Evolutionary conservation across 31 red algal genomes (phyloP).

Genomic region (Odonthalia washingtoniensis): DNA sequence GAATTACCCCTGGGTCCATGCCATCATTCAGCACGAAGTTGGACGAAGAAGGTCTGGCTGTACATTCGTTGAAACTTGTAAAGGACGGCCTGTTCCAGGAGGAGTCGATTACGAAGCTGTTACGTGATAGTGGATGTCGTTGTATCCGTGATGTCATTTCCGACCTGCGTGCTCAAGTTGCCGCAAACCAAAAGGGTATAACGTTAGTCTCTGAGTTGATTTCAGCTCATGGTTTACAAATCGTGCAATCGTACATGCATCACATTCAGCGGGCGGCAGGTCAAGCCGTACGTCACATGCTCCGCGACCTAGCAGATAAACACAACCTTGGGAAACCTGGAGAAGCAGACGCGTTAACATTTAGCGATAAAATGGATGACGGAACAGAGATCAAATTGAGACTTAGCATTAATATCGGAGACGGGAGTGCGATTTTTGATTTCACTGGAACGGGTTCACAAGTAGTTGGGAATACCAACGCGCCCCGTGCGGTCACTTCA

Average conservation of each 20-base stretch:
- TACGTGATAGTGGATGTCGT: conserved; percentile 73
- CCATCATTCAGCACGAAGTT: conserved; percentile 88
- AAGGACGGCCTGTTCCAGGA: conserved; percentile 88
- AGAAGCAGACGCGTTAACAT: conserved; percentile 19
- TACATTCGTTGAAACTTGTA: conserved; percentile 88
- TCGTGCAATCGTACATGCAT: conserved; percentile 91
- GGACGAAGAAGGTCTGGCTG: conserved; percentile 89
- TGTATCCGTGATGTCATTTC: conserved; percentile 88
- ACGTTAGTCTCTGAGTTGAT: conserved; percentile 76
- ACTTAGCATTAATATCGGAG: conserved; percentile 61
- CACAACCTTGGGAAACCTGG: not conserved
- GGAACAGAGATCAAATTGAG: conserved; percentile 80
- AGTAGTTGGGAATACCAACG: conserved; percentile 91
- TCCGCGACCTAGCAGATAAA: conserved; percentile 45
- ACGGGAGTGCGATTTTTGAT: conserved; percentile 84
- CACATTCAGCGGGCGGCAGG: conserved; percentile 87
- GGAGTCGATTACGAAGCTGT: conserved; percentile 40
- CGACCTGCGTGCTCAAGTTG: conserved; percentile 93
- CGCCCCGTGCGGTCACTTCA: conserved; percentile 82
- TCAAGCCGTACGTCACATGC: conserved; percentile 74
- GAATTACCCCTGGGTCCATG: conserved; percentile 97
- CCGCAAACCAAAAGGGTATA: conserved; percentile 95
- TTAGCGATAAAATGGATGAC: conserved; percentile 90
- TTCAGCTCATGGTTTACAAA: conserved; percentile 50
- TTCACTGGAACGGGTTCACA: conserved; percentile 79